phyloP scores from a whole-genome alignment of 2,329 filamentous ascomycete genomes.

The Xylaria sp. region DNA sequence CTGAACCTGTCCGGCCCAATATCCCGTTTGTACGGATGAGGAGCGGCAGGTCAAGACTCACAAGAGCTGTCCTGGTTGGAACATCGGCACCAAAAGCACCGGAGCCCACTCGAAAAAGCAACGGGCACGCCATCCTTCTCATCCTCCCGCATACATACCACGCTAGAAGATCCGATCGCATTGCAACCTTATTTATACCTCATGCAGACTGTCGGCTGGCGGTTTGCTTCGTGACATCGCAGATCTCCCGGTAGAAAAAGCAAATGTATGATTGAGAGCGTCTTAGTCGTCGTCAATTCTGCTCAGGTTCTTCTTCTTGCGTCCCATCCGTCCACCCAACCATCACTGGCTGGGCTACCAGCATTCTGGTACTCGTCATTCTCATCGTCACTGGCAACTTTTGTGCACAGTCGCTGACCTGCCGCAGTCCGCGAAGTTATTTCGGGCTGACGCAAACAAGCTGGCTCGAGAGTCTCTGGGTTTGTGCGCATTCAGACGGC shows the following conservation, averaged over 20 bases:
- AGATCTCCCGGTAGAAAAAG: constrained; percentile 8
- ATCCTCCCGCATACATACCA: not conserved
- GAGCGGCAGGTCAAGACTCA: constrained; percentile 12
- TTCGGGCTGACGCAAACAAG: not conserved
- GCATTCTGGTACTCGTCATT: not conserved
- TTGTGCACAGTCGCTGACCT: not conserved
- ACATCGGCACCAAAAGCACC: constrained; percentile 11
- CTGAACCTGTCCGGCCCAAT: constrained; percentile 20
- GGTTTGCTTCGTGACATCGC: constrained; percentile 4
- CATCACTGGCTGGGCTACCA: not conserved
- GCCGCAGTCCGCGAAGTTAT: not conserved
- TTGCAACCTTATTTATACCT: constrained; percentile 5
- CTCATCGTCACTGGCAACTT: not conserved
- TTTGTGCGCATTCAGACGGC: not conserved
- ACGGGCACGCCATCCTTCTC: constrained; percentile 10
- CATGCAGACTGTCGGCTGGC: constrained; percentile 4
- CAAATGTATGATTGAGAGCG: constrained; percentile 8
- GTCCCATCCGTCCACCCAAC: not conserved
- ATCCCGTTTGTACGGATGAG: not conserved
- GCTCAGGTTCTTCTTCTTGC: too few relatives aligned
- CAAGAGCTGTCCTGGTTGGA: constrained; percentile 12
- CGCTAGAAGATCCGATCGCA: not conserved
- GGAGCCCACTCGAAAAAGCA: not conserved
- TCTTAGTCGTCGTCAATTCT: not conserved
- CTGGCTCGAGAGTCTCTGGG: not conserved